Conservation (phyloP, 2,329 filamentous ascomycete genomes). For the Penicillium verrucosum region DNA sequence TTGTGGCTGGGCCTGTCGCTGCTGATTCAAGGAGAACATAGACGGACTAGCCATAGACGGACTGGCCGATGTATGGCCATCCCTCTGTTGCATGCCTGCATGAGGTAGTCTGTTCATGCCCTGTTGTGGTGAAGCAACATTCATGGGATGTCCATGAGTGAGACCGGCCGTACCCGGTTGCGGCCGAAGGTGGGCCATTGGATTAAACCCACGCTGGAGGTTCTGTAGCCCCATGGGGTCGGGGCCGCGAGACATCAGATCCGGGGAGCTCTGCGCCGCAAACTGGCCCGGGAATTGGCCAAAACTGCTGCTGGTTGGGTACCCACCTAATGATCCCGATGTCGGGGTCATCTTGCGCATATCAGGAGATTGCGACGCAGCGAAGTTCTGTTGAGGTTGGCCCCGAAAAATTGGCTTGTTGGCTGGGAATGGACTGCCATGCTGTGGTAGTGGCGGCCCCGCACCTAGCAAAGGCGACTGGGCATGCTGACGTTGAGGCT, state of each 20-base stretch:
- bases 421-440: slow-evolving; percentile 25
- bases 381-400: slow-evolving; percentile 27
- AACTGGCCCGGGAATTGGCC: slow-evolving; percentile 30
- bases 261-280: slow-evolving; percentile 28
- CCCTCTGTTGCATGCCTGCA: slow-evolving; percentile 20
- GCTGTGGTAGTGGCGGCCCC: slow-evolving; percentile 25
- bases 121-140: slow-evolving; percentile 33
- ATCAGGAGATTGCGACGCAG: slow-evolving; percentile 29
- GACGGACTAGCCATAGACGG: slow-evolving; percentile 24
- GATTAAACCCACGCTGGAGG: slow-evolving; percentile 30
- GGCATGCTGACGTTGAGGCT: slow-evolving; percentile 27
- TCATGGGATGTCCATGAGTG: slow-evolving; percentile 29
- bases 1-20: slow-evolving; percentile 18
- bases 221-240: slow-evolving; percentile 32
- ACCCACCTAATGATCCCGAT: slow-evolving; percentile 29
- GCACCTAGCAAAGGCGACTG: slow-evolving; percentile 31
- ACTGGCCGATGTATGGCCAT: slow-evolving; percentile 20
- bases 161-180: slow-evolving; percentile 27
- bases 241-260: slow-evolving; percentile 27
- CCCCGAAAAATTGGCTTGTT: slow-evolving; percentile 29
- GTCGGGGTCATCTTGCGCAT: slow-evolving; percentile 35
- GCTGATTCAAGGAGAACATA: slow-evolving; percentile 24
- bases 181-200: slow-evolving; percentile 31
- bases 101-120: slow-evolving; percentile 29
- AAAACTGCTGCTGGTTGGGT: slow-evolving; percentile 28